Base-by-base conservation (phyloP, 768 basidiomycete species). In the Mycena latifolia region DNA sequence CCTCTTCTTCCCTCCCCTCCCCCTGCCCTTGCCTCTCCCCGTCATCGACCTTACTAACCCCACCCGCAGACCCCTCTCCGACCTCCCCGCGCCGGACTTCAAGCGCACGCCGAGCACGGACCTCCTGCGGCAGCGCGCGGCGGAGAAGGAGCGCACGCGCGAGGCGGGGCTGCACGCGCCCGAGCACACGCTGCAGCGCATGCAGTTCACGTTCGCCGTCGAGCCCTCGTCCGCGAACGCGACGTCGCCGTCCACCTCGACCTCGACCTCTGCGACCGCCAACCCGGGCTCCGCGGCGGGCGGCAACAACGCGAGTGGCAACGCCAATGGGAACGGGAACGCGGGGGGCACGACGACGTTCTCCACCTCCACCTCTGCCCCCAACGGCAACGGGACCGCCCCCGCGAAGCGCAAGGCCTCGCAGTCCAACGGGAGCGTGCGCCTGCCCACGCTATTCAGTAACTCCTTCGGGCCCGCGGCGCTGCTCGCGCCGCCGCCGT, bases 201-300 rank as follows among this genome's bases (percentile, higher is more conserved):
- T 94, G 92, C 93, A 95, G 71, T 95, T 94, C 79, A 95, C 93
- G 1, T 95, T 95, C 77, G 90, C 91, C 70, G 84, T 94, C 70
- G 93, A 90, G 20, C 72, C 80, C 9, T 9, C 50, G 10, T 4
- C 59, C 5, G 11, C 28, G 5, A 18, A 48, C 12, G 7, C 29
- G n/a, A n/a, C n/a, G n/a, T n/a, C n/a, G n/a, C n/a, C n/a, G n/a
- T n/a, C n/a, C 28, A 18, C 37, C 20, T 31, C 50, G n/a, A 20
- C 51, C 12, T 10, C 55, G 2, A n/a, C 25, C 18, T 5, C 14
- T 20, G 3, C 31, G 31, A 33, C 31, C 31, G 31, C n/a, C n/a
- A n/a, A n/a, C n/a, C n/a, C n/a, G n/a, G n/a, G n/a, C n/a, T n/a
- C n/a, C n/a, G n/a, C n/a, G n/a, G 14, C 33, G 33, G 14, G 14